These are phyloP conservation scores for Colletotrichum acutatum DNA, from an alignment of 2,329 filamentous ascomycete genomes.

Conservation along the genomic window DNA sequence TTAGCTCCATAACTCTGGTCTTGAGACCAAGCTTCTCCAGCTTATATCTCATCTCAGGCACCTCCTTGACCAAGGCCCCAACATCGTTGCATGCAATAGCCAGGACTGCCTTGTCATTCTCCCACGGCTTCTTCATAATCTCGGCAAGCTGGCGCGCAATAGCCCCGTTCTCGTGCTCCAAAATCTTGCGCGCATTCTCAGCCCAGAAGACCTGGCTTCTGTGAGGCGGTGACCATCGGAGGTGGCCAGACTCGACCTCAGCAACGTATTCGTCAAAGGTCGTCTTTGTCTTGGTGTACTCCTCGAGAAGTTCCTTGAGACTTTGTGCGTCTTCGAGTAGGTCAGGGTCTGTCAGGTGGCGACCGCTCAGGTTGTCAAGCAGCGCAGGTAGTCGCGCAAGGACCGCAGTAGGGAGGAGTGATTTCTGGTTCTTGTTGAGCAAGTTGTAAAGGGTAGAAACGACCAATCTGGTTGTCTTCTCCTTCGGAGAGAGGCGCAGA, in stretches of 20 bases:
- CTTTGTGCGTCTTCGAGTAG: conserved; percentile 70
- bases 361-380: conserved; percentile 70
- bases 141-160: conserved; percentile 85
- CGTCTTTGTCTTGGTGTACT: conserved; percentile 76
- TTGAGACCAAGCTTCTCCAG: conserved; percentile 89
- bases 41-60: conserved; percentile 82
- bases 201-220: conserved; percentile 89
- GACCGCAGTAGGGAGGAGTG: conserved; percentile 84
- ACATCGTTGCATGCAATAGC: conserved; percentile 95
- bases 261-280: conserved; percentile 91
- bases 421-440: conserved; percentile 74
- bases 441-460: conserved; percentile 92
- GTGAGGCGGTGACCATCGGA: conserved; percentile 94
- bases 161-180: conserved; percentile 84
- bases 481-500: conserved; percentile 91
- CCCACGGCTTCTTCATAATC: conserved; percentile 79
- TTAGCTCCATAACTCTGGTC: conserved; percentile 89
- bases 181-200: conserved; percentile 87
- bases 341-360: conserved; percentile 73
- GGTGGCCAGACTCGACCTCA: conserved; percentile 85
- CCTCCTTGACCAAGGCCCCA: conserved; percentile 87
- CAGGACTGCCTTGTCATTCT: conserved; percentile 86
- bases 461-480: conserved; percentile 94
- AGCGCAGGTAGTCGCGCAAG: conserved; percentile 82
- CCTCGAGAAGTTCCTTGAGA: conserved; percentile 72